Base-by-base conservation (phyloP, 371 early-diverging fungal genomes). In the Rhizopus stolonifer region DNA sequence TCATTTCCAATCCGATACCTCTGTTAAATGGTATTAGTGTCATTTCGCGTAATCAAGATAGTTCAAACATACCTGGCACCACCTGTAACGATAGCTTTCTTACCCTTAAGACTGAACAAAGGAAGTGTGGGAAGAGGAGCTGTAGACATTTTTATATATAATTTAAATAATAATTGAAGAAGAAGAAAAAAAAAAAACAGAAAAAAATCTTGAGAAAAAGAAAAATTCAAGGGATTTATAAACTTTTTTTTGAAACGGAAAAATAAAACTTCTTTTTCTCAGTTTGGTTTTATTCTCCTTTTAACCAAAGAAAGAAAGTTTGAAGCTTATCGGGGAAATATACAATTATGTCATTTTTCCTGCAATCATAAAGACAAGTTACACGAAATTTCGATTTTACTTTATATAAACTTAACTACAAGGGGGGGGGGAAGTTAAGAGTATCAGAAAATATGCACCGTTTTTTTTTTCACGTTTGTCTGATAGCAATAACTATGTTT, bases 1-100 rank as follows among this genome's bases (percentile, higher is more conserved):
- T 63, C 63, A 77, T 65, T 51, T 72, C 71, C 36, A 73, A 57
- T 14, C 77, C 77, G 32, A 77, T 57, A 22, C 75, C 75, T 49
- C 75, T 70, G 29, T 39, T 26, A n/a, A 26, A 31, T 34, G 9
- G 29, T 24, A 7, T 8, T 26, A 15, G 17, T 21, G 25, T 18
- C 11, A 13, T 23, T 15, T 22, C 15, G 13, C 42, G 32, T 42
- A 15, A 19, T 8, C 0, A 8, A 8, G n/a, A n/a, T 21, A 38
- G 13, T 17, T 9, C 3, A 45, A 26, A 29, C 48, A 57, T 69
- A 70, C 72, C 76, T 62, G n/a, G 64, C 72, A 40, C 76, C 76
- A 46, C 76, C 76, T 31, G 76, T 75, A 25, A 75, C 66, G 29
- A 72, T 47, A 14, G 70, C 76, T 24, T 65, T 67, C 33, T 72